Evolutionary conservation across 1,139 yeast genomes (phyloP).

Genomic region (Starmera stellimalicola): DNA sequence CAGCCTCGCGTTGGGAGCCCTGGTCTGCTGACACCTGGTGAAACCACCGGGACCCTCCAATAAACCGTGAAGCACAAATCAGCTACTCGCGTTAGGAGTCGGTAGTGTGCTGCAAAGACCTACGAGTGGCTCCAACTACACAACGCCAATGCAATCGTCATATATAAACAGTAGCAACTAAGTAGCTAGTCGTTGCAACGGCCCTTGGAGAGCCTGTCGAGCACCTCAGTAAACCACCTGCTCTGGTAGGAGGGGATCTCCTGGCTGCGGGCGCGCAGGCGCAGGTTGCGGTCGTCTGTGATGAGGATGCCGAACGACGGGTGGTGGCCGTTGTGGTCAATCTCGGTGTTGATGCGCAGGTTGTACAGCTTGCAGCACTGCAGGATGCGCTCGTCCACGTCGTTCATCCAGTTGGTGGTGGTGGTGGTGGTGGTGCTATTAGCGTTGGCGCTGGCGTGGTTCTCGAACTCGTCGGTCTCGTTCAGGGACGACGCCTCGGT

Average conservation of each 20-base stretch:
- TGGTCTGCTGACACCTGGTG: no score
- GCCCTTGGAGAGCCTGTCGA: slow-evolving; percentile 29
- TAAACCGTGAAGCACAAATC: not conserved
- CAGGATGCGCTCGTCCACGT: slow-evolving; percentile 30
- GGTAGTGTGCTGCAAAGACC: no score
- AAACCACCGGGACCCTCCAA: not conserved
- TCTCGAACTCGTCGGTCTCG: slow-evolving; percentile 31
- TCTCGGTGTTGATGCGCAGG: slow-evolving; percentile 14
- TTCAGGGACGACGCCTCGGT: slow-evolving; percentile 58
- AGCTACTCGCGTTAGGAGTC: no score
- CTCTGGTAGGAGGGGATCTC: slow-evolving; percentile 51
- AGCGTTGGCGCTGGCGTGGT: slow-evolving; percentile 22
- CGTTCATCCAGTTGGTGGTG: slow-evolving; percentile 31
- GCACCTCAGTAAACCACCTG: slow-evolving; percentile 48
- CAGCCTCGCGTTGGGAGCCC: no score
- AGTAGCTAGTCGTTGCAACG: slow-evolving; percentile 10
- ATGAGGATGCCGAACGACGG: slow-evolving; percentile 38
- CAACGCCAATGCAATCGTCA: not conserved
- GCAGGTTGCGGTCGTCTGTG: slow-evolving; percentile 68
- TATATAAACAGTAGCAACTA: no score
- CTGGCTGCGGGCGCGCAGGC: slow-evolving; percentile 52
- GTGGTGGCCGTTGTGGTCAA: slow-evolving; percentile 19
- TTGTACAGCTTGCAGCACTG: slow-evolving; percentile 25
- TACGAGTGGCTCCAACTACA: no score
- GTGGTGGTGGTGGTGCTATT: no score